These are phyloP conservation scores for Meyerozyma smithsonii DNA, from an alignment of 1,139 yeast species.

Conservation along the genomic window DNA sequence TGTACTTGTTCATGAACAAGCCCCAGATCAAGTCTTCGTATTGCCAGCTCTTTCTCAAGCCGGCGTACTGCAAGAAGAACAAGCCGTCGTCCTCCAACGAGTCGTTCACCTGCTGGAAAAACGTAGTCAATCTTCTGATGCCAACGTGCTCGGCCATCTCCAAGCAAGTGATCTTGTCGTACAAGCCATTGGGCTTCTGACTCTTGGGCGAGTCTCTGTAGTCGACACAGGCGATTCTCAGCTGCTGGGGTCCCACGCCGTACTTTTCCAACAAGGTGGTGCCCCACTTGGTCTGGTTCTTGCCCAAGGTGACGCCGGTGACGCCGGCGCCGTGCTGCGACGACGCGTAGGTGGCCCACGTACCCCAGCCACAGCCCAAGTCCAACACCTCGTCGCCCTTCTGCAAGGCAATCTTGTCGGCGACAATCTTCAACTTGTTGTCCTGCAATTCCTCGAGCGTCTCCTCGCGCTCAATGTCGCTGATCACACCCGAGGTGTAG, in stretches of 20 bases:
- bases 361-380: slow-evolving; percentile 97
- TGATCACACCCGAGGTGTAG: slow-evolving; percentile 82
- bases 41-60: slow-evolving; percentile 90
- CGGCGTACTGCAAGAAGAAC: slow-evolving; percentile 85
- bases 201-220: slow-evolving; percentile 89
- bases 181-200: slow-evolving; percentile 50
- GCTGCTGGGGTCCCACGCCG: slow-evolving; percentile 65
- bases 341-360: slow-evolving; percentile 81
- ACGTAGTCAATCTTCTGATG: slow-evolving; percentile 72
- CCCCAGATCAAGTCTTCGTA: slow-evolving; percentile 95
- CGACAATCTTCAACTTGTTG: slow-evolving; percentile 81
- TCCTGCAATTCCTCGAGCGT: slow-evolving; percentile 85
- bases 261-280: slow-evolving; percentile 63
- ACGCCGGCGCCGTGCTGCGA: slow-evolving; percentile 80
- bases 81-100: slow-evolving; percentile 90
- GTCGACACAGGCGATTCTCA: slow-evolving; percentile 76
- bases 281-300: slow-evolving; percentile 91
- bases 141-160: slow-evolving; percentile 99
- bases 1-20: slow-evolving; percentile 90
- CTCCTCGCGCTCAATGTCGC: slow-evolving; percentile 69
- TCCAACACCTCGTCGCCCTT: slow-evolving; percentile 75
- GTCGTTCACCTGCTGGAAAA: slow-evolving; percentile 75
- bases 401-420: slow-evolving; percentile 76
- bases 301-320: slow-evolving; percentile 87
- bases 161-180: slow-evolving; percentile 83